These are phyloP conservation scores for Rhododendron ovatum DNA, from an alignment of 148 eudicot genomes.

Conservation along the genomic window DNA sequence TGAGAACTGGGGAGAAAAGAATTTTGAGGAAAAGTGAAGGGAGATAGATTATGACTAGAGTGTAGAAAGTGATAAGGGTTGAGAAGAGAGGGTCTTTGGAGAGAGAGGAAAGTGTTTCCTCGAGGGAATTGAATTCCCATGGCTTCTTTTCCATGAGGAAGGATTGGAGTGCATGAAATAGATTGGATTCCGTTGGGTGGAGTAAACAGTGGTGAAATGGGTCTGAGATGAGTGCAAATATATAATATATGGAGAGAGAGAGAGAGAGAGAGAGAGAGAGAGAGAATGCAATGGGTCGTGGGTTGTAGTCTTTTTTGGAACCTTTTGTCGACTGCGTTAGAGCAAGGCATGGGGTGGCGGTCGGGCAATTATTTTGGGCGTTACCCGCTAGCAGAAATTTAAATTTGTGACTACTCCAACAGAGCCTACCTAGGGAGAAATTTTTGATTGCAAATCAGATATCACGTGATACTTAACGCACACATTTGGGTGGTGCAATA, in stretches of 20 bases:
- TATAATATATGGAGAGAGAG: neutral
- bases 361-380: neutral
- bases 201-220: neutral
- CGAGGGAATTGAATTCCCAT: constrained; percentile 10
- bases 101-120: constrained; percentile 11
- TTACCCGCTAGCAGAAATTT: no score
- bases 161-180: neutral
- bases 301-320: neutral
- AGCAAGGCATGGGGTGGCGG: constrained; percentile 1
- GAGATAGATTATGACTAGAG: constrained; percentile 46
- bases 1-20: constrained; percentile 43
- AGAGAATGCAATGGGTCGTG: neutral
- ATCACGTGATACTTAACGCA: no score
- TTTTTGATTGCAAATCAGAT: no score
- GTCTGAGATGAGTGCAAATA: neutral
- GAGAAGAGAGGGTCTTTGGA: constrained; percentile 43
- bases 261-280: neutral
- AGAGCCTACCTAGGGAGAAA: no score
- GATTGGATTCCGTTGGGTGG: neutral
- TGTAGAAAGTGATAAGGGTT: constrained; percentile 38
- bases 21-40: constrained; percentile 33
- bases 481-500: no score
- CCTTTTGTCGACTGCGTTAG: constrained; percentile 1
- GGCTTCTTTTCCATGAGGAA: neutral
- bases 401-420: no score